A percentile compares a stretch with the other conserved stretches of the same genome.
phyloP scores from a whole-genome alignment of 2,329 filamentous ascomycete genomes.

The Verticillium nubilum region DNA sequence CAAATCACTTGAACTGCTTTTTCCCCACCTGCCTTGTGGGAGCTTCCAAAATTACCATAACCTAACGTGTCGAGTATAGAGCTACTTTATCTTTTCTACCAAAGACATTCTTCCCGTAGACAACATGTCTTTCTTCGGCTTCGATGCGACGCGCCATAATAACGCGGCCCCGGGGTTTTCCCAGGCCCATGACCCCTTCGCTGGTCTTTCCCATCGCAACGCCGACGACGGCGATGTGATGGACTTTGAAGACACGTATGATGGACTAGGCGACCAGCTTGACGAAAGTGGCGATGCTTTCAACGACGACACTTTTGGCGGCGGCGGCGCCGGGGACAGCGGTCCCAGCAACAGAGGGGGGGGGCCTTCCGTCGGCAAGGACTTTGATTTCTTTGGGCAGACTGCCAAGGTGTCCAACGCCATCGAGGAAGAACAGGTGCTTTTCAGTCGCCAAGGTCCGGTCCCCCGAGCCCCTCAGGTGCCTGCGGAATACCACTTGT shows the following conservation, averaged over 20 bases:
- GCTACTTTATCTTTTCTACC: constrained; percentile 3
- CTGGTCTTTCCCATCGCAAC: constrained; percentile 63
- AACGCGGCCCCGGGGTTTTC: constrained; percentile 73
- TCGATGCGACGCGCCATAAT: constrained; percentile 69
- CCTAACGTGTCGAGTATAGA: constrained; percentile 4
- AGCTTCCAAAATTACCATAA: neutral
- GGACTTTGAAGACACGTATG: constrained; percentile 96
- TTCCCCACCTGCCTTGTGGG: neutral
- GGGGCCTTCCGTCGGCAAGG: constrained; percentile 64
- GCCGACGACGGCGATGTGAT: constrained; percentile 53
- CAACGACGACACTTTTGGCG: constrained; percentile 92
- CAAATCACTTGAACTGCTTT: neutral
- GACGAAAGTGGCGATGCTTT: constrained; percentile 90
- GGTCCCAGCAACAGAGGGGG: constrained; percentile 24
- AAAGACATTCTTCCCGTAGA: neutral
- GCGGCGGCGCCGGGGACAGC: constrained; percentile 33
- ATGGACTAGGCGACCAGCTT: constrained; percentile 85
- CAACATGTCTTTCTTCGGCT: constrained; percentile 88
- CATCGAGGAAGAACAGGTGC: constrained; percentile 85
- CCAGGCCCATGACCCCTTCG: constrained; percentile 80
- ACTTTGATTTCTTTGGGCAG: constrained; percentile 95
- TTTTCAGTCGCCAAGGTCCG: constrained; percentile 63
- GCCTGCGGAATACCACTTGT: constrained; percentile 3
- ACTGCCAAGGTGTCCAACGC: constrained; percentile 83
- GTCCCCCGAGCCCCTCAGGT: constrained; percentile 20